These are phyloP conservation scores for Penicillium corylophilum DNA, from an alignment of 2,329 filamentous ascomycete genomes.

Conservation along the genomic window DNA sequence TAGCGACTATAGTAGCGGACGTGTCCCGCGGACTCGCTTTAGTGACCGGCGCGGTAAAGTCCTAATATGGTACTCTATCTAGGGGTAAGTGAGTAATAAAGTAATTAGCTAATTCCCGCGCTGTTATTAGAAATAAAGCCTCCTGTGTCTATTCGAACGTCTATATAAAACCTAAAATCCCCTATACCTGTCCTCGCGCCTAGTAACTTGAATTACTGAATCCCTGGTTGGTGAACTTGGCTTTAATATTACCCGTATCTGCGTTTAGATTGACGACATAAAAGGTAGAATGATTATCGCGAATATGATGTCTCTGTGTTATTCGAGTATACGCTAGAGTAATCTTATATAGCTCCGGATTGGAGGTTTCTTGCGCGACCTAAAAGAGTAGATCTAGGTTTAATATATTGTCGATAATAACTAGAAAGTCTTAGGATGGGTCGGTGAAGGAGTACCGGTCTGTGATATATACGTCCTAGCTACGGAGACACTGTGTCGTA, in stretches of 20 bases:
- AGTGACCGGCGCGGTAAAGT: conserved; percentile 50
- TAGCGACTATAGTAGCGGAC: conserved; percentile 44
- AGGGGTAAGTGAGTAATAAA: conserved; percentile 45
- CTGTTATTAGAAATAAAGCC: conserved; percentile 35
- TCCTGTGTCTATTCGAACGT: conserved; percentile 40
- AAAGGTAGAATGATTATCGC: conserved; percentile 28
- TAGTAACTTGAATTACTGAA: conserved; percentile 25
- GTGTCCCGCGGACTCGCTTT: conserved; percentile 32
- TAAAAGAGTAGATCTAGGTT: conserved; percentile 45
- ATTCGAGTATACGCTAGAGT: conserved; percentile 40
- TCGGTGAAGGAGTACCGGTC: conserved; percentile 29
- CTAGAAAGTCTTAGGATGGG: conserved; percentile 38
- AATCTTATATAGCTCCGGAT: conserved; percentile 18
- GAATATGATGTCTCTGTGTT: conserved; percentile 42
- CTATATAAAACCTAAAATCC: conserved; percentile 37
- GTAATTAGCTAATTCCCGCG: conserved; percentile 47
- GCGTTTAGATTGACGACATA: conserved; percentile 44
- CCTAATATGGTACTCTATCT: conserved; percentile 49
- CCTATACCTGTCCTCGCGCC: conserved; percentile 29
- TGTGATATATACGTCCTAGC: conserved; percentile 48
- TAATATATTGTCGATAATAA: conserved; percentile 47
- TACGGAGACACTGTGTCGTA: conserved; percentile 38
- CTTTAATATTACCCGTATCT: conserved; percentile 34
- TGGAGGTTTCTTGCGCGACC: conserved; percentile 33
- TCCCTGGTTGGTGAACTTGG: conserved; percentile 27